Conservation (phyloP, 1,284 basidiomycete species). For the Fomitiporia mediterranea region DNA sequence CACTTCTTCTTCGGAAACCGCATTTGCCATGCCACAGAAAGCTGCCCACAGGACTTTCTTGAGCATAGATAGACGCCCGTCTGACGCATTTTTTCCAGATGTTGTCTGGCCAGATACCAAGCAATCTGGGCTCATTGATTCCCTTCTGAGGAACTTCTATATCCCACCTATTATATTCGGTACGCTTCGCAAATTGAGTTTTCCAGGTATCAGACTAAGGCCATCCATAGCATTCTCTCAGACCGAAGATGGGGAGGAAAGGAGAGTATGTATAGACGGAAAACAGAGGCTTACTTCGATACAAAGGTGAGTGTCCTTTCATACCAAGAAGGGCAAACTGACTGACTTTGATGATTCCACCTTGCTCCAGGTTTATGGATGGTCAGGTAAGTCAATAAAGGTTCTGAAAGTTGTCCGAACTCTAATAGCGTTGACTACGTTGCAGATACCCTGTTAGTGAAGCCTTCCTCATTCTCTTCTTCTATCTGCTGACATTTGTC, state of each 20-base stretch:
- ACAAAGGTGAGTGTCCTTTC: constrained; percentile 34
- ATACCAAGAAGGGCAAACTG: background rate
- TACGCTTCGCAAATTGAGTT: too few species aligned
- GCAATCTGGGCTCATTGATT: constrained; percentile 69
- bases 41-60: too few species aligned
- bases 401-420: background rate
- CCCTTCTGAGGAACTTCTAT: constrained; percentile 68
- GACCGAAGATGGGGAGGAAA: constrained; percentile 49
- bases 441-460: constrained; percentile 48
- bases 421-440: background rate
- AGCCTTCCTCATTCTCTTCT: background rate
- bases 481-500: constrained; percentile 8
- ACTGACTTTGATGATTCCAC: background rate
- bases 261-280: constrained; percentile 68
- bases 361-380: constrained; percentile 46
- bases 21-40: too few species aligned
- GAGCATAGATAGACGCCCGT: too few species aligned
- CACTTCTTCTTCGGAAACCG: too few species aligned
- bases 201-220: background rate
- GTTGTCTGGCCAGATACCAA: constrained; percentile 70
- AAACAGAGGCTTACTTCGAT: constrained; percentile 74
- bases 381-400: constrained; percentile 47
- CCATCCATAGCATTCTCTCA: constrained; percentile 38
- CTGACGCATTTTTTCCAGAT: constrained; percentile 39
- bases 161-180: constrained; percentile 73